Evolutionary conservation across 176 grass and related monocot species (phyloP), one percentile per base, ranked within the genome.

Genomic region (Lolium rigidum): DNA sequence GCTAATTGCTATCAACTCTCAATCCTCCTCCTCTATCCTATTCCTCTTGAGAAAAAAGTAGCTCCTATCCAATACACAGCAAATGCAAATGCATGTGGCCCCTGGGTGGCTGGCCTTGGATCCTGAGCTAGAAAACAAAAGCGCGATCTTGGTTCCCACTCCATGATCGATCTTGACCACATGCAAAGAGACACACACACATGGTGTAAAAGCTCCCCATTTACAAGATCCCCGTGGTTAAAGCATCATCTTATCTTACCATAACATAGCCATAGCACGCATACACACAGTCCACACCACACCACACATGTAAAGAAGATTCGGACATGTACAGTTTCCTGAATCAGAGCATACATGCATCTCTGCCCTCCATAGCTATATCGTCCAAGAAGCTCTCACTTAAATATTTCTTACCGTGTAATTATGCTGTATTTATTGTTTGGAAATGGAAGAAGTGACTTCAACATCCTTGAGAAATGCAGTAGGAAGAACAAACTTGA

Each of bases 141-240:
- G 73, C 24, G 47, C 24, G 49, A 76, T 76, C 73, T 76, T 76
- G 73, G 73, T 76, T 76, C 24, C 24, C 73, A 76, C 73, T 18
- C 73, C 73, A 76, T 54, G 73, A 76, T 54, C 73, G 73, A 76
- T 76, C 73, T 76, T 76, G 73, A 76, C 73, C 73, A 76, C 73
- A 76, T 76, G 73, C 72, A 75, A 75, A 75, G 72, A 22, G 70
- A 75, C 47, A 51, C 46, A 13, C 46, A 52, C 47, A 74, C 47
- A 76, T 76, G 39, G 18, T 72, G 69, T 46, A 72, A 68, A 68
- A 68, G 15, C 6, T 9, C 7, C 35, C 35, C 67, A n/a, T 10
- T 70, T 70, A 10, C 67, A 70, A 70, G 67, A 72, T 46, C 48
- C 73, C 48, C 73, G 25, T 18, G 48, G 73, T 10, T 75, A 69